Percentiles rank a stretch among this genome's conserved stretches.
phyloP scores from a whole-genome alignment of 1,284 basidiomycete species.

The Marasmius tenuissimus region DNA sequence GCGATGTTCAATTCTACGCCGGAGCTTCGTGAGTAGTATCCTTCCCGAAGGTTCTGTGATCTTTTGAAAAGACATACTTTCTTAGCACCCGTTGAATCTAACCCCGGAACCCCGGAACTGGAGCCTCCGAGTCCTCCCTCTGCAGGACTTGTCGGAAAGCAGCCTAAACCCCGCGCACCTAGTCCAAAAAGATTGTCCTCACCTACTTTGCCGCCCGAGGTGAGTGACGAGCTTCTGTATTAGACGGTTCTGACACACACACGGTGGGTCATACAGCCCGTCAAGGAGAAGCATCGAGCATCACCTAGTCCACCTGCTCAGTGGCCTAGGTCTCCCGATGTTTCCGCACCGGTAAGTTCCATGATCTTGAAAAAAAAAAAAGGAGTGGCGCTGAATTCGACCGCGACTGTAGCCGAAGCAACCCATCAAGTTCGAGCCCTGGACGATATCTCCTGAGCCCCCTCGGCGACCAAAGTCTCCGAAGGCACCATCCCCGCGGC shows the following conservation, averaged over 20 bases:
- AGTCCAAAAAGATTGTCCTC: constrained; percentile 14
- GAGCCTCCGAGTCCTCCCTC: constrained; percentile 13
- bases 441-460: constrained; percentile 9
- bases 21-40: constrained; percentile 61
- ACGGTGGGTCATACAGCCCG: background rate
- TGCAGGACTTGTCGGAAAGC: constrained; percentile 9
- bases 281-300: background rate
- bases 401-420: background rate
- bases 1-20: constrained; percentile 64
- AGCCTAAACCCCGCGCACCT: constrained; percentile 15
- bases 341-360: background rate
- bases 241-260: background rate
- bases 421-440: background rate
- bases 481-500: constrained; percentile 3
- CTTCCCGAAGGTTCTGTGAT: constrained; percentile 9
- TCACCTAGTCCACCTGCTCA: background rate
- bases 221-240: background rate
- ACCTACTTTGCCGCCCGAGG: background rate
- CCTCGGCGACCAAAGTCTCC: constrained; percentile 10
- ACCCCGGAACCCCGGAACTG: constrained; percentile 38
- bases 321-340: background rate
- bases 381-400: background rate
- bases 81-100: constrained; percentile 43
- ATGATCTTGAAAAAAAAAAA: background rate
- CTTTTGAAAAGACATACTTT: constrained; percentile 3